Percentiles rank a stretch among this genome's conserved stretches.
These are phyloP conservation scores for Aspergillus tamarii DNA, from an alignment of 2,329 filamentous ascomycete genomes.

Conservation along the genomic window DNA sequence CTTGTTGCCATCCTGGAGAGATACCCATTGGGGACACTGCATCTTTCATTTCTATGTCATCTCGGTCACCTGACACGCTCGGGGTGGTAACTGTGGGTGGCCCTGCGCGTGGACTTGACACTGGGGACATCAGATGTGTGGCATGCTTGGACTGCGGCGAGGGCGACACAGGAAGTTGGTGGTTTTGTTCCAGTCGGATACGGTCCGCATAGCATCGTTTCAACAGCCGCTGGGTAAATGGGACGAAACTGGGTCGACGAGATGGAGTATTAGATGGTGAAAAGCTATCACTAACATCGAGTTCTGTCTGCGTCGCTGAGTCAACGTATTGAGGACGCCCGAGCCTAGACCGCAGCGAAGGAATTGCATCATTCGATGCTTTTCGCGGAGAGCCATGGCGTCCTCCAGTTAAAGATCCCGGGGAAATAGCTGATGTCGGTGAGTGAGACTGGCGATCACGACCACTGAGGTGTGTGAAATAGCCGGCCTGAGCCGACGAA, in stretches of 20 bases:
- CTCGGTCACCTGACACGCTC: conserved; percentile 18
- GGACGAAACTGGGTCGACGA: conserved; percentile 38
- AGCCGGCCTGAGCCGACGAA: background rate
- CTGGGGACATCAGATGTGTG: conserved; percentile 15
- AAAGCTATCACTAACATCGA: conserved; percentile 40
- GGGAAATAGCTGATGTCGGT: conserved; percentile 36
- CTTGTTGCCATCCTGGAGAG: conserved; percentile 21
- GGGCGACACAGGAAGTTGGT: conserved; percentile 23
- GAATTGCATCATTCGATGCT: conserved; percentile 33
- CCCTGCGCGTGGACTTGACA: conserved; percentile 17
- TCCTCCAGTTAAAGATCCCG: conserved; percentile 28
- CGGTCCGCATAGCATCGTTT: conserved; percentile 47
- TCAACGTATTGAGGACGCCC: conserved; percentile 44
- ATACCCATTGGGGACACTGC: conserved; percentile 30
- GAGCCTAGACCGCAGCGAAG: conserved; percentile 29
- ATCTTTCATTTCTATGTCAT: conserved; percentile 54
- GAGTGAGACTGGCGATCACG: conserved; percentile 46
- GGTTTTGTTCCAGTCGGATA: conserved; percentile 36
- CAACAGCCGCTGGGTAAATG: conserved; percentile 47
- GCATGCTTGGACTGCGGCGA: conserved; percentile 15
- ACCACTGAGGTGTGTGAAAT: conserved; percentile 2
- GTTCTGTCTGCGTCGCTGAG: conserved; percentile 47
- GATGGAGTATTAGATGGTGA: conserved; percentile 22
- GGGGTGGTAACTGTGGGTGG: conserved; percentile 15
- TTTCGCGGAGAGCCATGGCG: conserved; percentile 35